Base-by-base conservation (phyloP, 2,329 filamentous ascomycete genomes). In the Dothistroma septosporum region DNA sequence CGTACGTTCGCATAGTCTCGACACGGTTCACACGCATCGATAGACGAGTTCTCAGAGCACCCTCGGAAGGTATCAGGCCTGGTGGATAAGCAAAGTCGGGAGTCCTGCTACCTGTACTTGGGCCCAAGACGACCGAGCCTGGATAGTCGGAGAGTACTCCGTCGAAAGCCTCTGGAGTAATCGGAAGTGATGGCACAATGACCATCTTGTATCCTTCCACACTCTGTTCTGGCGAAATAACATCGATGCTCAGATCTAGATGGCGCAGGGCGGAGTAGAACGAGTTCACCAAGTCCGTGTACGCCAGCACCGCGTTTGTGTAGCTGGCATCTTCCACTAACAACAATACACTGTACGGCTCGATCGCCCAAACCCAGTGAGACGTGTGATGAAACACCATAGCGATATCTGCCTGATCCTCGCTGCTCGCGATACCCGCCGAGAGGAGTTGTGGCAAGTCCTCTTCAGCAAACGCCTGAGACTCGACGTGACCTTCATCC, bases 251-350 rank as follows among this genome's bases (percentile, higher is more conserved):
- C 8, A 69, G 57, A 16, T 64, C 64, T 0, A 69, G 63, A 10
- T 64, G 65, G 14, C 67, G 65, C 1, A 68, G 60, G 1, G 65
- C 63, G 2, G 64, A 63, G 61, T 68, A 69, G 60, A 69, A 69
- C 0, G 59, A 62, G 22, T 66, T 62, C 9, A 65, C 62, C 11
- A 69, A 28, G 14, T 62, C 62, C 1, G 61, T 61, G 49, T 69
- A 69, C 10, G 58, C 33, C 11, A 65, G 48, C 0, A 53, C 60
- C 12, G 59, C 22, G 47, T 63, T 60, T 1, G 63, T 59, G 35
- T 68, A 69, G 21, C 53, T 33, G 2, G 64, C 66, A 44, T 67
- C 62, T 57, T 66, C 60, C 31, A 63, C 61, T 4, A 62, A 62
- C 64, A 64, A 68, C 12, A 60, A 50, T 2, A 64, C 67, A 28